phyloP scores from a whole-genome alignment of 2,329 filamentous ascomycete species.

The Colletotrichum magnum region DNA sequence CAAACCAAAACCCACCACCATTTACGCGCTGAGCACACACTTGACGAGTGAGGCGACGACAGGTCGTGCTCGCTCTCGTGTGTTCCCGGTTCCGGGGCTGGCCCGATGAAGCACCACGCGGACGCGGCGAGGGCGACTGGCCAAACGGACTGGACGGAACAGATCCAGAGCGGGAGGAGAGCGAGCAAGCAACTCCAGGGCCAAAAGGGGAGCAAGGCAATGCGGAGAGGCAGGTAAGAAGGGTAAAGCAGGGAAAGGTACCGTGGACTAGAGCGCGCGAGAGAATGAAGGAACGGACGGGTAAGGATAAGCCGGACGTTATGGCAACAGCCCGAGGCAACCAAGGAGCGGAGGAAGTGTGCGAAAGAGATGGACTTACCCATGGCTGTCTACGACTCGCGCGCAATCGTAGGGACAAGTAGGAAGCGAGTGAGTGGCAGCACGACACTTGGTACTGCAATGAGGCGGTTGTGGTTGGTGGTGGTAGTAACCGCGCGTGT shows the following conservation, averaged over 20 bases:
- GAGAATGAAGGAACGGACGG: constrained; percentile 7
- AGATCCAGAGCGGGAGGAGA: background rate
- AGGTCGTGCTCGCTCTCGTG: background rate
- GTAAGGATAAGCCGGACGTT: constrained; percentile 11
- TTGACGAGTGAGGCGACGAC: constrained; percentile 1
- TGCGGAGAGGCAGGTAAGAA: background rate
- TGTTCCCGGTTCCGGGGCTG: too few species aligned
- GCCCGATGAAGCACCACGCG: background rate
- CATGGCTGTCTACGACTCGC: constrained; percentile 22
- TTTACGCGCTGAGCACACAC: background rate
- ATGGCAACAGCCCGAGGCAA: background rate
- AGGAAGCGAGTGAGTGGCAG: background rate
- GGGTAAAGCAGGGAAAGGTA: background rate
- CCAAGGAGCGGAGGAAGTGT: background rate
- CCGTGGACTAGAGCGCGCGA: background rate
- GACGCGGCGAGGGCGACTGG: too few species aligned
- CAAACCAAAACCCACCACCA: background rate
- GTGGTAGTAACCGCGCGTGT: background rate
- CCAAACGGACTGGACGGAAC: background rate
- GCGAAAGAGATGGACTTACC: constrained; percentile 20
- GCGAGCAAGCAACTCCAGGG: constrained; percentile 1
- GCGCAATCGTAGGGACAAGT: background rate
- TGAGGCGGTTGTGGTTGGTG: background rate
- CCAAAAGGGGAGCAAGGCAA: constrained; percentile 8
- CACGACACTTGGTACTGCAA: background rate